These are phyloP conservation scores for Exophiala mesophila DNA, from an alignment of 2,329 filamentous ascomycete genomes.

Conservation along the genomic window DNA sequence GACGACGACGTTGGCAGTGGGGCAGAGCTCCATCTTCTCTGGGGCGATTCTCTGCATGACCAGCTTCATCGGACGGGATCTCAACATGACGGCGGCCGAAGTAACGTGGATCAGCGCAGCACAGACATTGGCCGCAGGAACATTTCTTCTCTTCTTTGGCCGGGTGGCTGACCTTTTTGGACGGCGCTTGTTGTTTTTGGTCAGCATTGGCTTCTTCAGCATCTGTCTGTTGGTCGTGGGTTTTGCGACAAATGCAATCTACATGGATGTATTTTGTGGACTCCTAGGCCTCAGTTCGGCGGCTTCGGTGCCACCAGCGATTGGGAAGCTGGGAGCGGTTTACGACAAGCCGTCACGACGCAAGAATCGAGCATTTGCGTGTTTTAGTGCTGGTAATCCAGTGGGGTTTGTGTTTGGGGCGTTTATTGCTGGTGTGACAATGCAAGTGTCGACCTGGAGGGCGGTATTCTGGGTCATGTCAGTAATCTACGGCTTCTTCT, in stretches of 20 bases:
- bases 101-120: slow-evolving; percentile 64
- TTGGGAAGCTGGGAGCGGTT: slow-evolving; percentile 59
- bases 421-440: slow-evolving; percentile 59
- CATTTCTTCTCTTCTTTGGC: slow-evolving; percentile 63
- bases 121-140: slow-evolving; percentile 57
- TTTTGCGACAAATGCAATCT: slow-evolving; percentile 55
- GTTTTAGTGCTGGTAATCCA: slow-evolving; percentile 56
- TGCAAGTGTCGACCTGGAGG: slow-evolving; percentile 59
- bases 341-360: slow-evolving; percentile 57
- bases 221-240: slow-evolving; percentile 54
- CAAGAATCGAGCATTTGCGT: slow-evolving; percentile 63
- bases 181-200: slow-evolving; percentile 57
- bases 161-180: slow-evolving; percentile 63
- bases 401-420: slow-evolving; percentile 54
- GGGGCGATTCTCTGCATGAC: slow-evolving; percentile 60
- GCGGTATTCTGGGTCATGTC: slow-evolving; percentile 58
- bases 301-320: slow-evolving; percentile 58
- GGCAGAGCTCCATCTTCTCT: slow-evolving; percentile 55
- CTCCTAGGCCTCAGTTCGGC: slow-evolving; percentile 61
- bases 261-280: slow-evolving; percentile 59
- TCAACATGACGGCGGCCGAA: slow-evolving; percentile 60
- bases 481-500: slow-evolving; percentile 59
- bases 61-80: slow-evolving; percentile 54
- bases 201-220: slow-evolving; percentile 56
- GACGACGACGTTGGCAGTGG: slow-evolving; percentile 63